Conservation (phyloP, 2,329 filamentous ascomycete species). For the Ascocoryne sarcoides region DNA sequence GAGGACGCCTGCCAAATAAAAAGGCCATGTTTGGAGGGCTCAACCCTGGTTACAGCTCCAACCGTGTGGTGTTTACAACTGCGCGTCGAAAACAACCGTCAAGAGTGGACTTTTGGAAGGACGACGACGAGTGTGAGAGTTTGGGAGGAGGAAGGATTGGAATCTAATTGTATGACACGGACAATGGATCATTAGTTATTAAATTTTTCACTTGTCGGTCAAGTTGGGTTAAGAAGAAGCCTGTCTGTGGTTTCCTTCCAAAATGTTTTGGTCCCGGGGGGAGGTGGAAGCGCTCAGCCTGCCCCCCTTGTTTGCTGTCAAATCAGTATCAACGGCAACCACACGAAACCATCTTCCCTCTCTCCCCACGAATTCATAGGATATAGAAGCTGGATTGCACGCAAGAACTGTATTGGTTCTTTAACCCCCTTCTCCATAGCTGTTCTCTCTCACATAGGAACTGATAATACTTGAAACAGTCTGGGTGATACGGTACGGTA, state of each 20-base stretch:
- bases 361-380: not conserved
- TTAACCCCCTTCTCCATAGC: too few species aligned
- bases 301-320: not conserved
- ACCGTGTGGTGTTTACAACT: slow-evolving; percentile 11
- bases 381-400: too few species aligned
- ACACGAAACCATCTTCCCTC: not conserved
- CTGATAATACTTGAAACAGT: not conserved
- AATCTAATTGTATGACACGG: too few species aligned
- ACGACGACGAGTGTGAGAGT: not conserved
- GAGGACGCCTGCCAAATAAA: slow-evolving; percentile 54
- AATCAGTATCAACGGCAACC: not conserved
- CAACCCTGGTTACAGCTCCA: slow-evolving; percentile 6
- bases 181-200: too few species aligned
- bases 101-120: too few species aligned
- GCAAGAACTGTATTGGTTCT: too few species aligned
- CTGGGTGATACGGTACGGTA: not conserved
- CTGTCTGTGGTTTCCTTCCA: slow-evolving; percentile 2
- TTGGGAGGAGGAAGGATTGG: too few species aligned
- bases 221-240: too few species aligned
- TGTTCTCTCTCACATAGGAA: too few species aligned
- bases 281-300: not conserved
- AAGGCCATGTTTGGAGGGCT: slow-evolving; percentile 51
- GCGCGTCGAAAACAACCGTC: slow-evolving; percentile 1
- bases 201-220: too few species aligned
- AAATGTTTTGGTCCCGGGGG: slow-evolving; percentile 7